A percentile compares a stretch with the other conserved stretches of the same genome.
Evolutionary conservation across 257 asterid species (phyloP).

Genomic region (Anisodus tanguticus): DNA sequence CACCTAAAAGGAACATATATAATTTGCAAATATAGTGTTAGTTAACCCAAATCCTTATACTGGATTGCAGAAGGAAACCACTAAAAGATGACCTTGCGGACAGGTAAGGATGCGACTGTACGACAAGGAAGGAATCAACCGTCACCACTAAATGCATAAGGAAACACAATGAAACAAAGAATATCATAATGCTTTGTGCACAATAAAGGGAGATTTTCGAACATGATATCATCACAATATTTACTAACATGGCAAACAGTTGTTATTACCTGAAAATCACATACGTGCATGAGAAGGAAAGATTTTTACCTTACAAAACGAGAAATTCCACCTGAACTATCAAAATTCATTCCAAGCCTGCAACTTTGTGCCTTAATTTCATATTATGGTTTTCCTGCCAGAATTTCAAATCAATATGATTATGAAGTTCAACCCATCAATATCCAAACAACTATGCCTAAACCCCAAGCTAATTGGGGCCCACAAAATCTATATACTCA

Average conservation of each 20-base stretch:
- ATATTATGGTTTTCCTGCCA: conserved; percentile 74
- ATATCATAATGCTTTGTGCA: neutral
- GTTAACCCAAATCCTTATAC: neutral
- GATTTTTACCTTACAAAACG: conserved; percentile 18
- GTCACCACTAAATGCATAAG: conserved; percentile 1
- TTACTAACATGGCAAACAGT: neutral
- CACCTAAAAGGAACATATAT: neutral
- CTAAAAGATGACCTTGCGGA: neutral
- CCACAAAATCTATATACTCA: neutral
- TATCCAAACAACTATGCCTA: neutral
- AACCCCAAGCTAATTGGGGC: neutral
- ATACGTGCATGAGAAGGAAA: neutral
- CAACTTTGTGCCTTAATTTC: conserved; percentile 80
- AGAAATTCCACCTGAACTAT: conserved; percentile 27
- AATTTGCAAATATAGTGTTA: neutral
- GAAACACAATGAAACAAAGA: conserved; percentile 12
- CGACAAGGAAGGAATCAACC: neutral
- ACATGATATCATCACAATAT: neutral
- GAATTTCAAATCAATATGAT: conserved; percentile 1
- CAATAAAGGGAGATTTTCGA: neutral
- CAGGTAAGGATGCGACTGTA: neutral
- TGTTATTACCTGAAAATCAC: neutral
- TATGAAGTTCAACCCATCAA: conserved; percentile 24
- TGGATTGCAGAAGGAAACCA: neutral
- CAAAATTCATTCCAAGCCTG: conserved; percentile 73